These are phyloP conservation scores for Moniliella sp. DNA, from an alignment of 1,284 basidiomycete species.

Conservation along the genomic window DNA sequence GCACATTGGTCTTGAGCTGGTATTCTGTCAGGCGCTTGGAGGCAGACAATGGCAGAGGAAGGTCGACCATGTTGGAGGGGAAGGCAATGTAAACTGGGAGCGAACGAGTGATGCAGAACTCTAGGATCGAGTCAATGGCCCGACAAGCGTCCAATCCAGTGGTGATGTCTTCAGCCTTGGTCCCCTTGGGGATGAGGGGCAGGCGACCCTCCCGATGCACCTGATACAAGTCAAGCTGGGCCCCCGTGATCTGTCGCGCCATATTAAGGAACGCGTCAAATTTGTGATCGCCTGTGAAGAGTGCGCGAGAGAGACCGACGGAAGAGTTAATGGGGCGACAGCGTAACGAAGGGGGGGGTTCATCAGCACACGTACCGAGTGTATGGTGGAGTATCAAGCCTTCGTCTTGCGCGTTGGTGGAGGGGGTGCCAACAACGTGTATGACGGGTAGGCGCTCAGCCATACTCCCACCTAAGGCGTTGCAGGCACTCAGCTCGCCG, in stretches of 20 bases:
- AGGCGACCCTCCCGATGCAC: too few relatives aligned
- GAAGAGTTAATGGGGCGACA: conserved; percentile 78
- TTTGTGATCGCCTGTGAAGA: conserved; percentile 20
- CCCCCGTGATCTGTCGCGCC: conserved; percentile 48
- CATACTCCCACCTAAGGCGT: too few relatives aligned
- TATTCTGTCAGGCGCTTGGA: too few relatives aligned
- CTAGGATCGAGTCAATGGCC: conserved; percentile 61
- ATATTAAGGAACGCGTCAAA: conserved; percentile 59
- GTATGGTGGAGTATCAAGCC: too few relatives aligned
- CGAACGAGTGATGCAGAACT: conserved; percentile 49
- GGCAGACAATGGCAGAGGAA: conserved; percentile 2
- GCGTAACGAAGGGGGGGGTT: too few relatives aligned
- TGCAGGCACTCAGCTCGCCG: conserved; percentile 53
- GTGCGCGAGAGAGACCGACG: conserved; percentile 44
- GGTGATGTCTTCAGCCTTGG: conserved; percentile 34
- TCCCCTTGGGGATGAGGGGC: too few relatives aligned
- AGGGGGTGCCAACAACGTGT: too few relatives aligned
- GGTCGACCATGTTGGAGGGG: conserved; percentile 55
- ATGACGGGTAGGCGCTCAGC: too few relatives aligned
- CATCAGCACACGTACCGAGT: too few relatives aligned
- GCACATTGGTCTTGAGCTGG: conserved; percentile 43
- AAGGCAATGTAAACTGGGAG: conserved; percentile 74
- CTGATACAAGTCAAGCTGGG: too few relatives aligned
- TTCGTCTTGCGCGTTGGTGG: conserved; percentile 46
- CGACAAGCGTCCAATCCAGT: too few relatives aligned